Conservation (phyloP, 2,329 filamentous ascomycete species). For the Alternaria ventricosa region DNA sequence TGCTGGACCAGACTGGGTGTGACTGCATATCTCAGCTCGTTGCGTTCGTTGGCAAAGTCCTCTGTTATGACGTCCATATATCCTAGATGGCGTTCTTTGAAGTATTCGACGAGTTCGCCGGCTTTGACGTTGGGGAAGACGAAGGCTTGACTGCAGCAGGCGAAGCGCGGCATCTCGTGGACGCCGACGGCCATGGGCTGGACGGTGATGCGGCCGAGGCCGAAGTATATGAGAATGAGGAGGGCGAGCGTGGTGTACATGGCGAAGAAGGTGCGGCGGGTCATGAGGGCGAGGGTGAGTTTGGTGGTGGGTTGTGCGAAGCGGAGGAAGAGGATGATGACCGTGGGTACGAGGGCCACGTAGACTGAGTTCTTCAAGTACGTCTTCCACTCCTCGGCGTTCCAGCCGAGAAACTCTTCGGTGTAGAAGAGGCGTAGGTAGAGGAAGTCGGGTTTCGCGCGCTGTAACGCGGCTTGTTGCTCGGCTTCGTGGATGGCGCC, state of each 20-base stretch:
- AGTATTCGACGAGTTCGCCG: conserved; percentile 37
- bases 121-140: conserved; percentile 50
- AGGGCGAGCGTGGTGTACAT: conserved; percentile 22
- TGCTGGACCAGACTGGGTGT: conserved; percentile 55
- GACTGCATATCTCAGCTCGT: conserved; percentile 51
- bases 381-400: conserved; percentile 50
- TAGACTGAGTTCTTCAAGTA: conserved; percentile 48
- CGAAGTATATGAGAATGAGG: conserved; percentile 48
- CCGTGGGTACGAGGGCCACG: conserved; percentile 24
- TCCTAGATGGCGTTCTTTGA: conserved; percentile 42
- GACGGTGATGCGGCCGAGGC: conserved; percentile 50
- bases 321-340: conserved; percentile 36
- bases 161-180: conserved; percentile 50
- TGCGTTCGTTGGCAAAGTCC: conserved; percentile 49
- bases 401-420: conserved; percentile 55
- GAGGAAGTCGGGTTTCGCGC: conserved; percentile 41
- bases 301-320: conserved; percentile 25
- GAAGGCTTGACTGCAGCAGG: conserved; percentile 55
- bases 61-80: conserved; percentile 52
- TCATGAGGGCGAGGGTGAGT: conserved; percentile 24
- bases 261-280: conserved; percentile 27
- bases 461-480: conserved; percentile 30
- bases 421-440: conserved; percentile 58
- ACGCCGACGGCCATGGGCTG: conserved; percentile 47
- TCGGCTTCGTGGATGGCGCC: conserved; percentile 46